Evolutionary conservation across 495 filamentous ascomycete genomes (phyloP), one percentile per base, ranked within the genome.

Genomic region (Aspergillus haitiensis): DNA sequence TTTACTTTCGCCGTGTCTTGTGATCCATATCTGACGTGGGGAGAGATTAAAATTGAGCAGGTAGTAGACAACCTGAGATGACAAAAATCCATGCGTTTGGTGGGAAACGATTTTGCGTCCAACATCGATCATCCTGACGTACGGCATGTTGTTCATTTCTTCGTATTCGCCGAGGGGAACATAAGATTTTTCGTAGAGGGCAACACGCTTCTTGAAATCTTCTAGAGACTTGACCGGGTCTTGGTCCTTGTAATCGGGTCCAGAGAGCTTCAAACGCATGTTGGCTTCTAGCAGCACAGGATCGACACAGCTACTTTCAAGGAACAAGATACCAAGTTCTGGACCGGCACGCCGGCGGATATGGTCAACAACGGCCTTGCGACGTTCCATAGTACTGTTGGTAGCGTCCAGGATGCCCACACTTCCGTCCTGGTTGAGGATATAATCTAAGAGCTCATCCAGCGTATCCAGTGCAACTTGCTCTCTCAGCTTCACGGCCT

Each of bases 381-480:
- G 82, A 18, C 94, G 87, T 56, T 90, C 82, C 53, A 93, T 80
- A 0, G 93, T 98, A 75, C 92, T 97, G 75, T 98, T 98, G 2
- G 94, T 98, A 8, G 93, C 93, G 77, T 98, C 93, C 15, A 97
- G 83, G 60, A 98, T 97, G n/a, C 94, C 94, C n/a, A 98, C 88
- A 51, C 91, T 92, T 44, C 94, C 94, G 16, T 88, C 88, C 53
- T 86, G 75, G 27, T 88, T 79, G 36, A 98, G 75, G 39, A 98
- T 84, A 67, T 92, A 98, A 45, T 96, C 86, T 40, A 98, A 74
- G 16, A 97, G 76, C 65, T 98, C 94, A 63, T 98, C 91, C 12
- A 98, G 78, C 2, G 94, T 97, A 60, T 92, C 90, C 62, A 97
- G 81, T 1, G 94, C 94, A 16, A 95, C 89, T 67, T 95, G 90